Evolutionary conservation across 805 yeast genomes (phyloP).

Genomic region (Candida vartiovaarae): DNA sequence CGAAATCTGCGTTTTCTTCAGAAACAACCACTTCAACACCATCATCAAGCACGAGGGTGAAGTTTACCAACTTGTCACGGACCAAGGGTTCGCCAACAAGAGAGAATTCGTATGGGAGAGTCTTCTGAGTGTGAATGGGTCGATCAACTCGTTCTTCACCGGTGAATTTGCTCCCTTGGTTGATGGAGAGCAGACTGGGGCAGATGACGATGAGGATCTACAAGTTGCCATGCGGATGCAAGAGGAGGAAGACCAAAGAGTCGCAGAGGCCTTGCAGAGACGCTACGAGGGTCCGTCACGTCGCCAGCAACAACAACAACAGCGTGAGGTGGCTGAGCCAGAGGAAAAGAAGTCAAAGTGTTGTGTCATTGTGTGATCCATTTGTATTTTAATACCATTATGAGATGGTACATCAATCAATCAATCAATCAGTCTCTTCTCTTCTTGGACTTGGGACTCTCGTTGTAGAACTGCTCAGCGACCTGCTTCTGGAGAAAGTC

Average conservation of each 20-base stretch:
- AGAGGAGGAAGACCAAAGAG: conserved; percentile 48
- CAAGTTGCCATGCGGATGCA: conserved; percentile 41
- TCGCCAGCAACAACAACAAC: neutral
- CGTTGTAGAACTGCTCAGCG: conserved; percentile 40
- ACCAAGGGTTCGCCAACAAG: conserved; percentile 48
- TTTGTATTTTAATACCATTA: neutral
- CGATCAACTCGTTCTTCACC: conserved; percentile 59
- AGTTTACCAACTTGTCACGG: conserved; percentile 67
- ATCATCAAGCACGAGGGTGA: conserved; percentile 41
- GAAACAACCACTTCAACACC: conserved; percentile 87
- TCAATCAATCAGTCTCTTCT: conserved; percentile 12
- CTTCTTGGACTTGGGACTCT: conserved; percentile 28
- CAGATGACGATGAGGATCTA: conserved; percentile 27
- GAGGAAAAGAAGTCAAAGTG: conserved; percentile 13
- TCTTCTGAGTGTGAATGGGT: conserved; percentile 57
- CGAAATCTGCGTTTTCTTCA: conserved; percentile 64
- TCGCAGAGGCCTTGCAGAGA: conserved; percentile 38
- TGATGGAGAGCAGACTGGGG: conserved; percentile 17
- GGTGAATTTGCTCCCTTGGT: conserved; percentile 51
- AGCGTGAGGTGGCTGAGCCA: conserved; percentile 7
- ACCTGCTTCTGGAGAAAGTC: conserved; percentile 62
- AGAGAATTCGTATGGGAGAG: conserved; percentile 76
- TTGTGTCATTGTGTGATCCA: conserved; percentile 20
- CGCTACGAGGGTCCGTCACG: neutral
- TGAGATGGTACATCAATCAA: neutral